Evolutionary conservation across 768 basidiomycete genomes (phyloP), one percentile per base, ranked within the genome.

Genomic region (Mycena albidolilacea): DNA sequence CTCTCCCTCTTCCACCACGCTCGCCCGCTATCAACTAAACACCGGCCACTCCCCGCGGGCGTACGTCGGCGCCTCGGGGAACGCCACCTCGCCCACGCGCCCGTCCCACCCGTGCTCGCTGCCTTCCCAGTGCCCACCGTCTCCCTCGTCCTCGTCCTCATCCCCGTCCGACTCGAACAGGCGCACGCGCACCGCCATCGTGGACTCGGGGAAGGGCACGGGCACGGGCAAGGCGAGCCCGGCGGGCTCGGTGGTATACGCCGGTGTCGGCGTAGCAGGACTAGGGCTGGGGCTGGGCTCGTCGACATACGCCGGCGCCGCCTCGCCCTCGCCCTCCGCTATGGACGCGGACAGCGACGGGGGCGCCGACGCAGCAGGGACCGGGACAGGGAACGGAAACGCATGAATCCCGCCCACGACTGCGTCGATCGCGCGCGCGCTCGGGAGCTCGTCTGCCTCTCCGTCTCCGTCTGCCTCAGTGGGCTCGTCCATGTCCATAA

Each of bases 361-460:
- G 23, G 2, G 23, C 23, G 23, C 23, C 23, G 23, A 2, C 23
- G 23, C 23, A 23, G 23, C 23, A 0, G 54, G 8, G 21, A 14
- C 38, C 30, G 17, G 30, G 30, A 30, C n/a, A 0, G 48, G n/a
- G 23, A 37, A 48, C 14, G 41, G 39, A 14, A 35, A 39, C 39
- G 43, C 67, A 12, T 46, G 68, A 30, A 69, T 63, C 30, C 68
- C 60, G 3, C 54, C 41, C 39, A 69, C 61, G 19, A 69, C 12
- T 14, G 54, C 68, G 41, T 69, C 68, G 35, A 69, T 69, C 39
- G 68, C 61, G 52, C 52, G 50, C 41, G 67, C 48, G 46, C n/a
- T 37, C 6, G 64, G 64, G 38, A 65, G 30, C 30, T 50, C 19
- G 2, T 11, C 50, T 7, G 4, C 37, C 46, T 48, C 46, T 3